These are phyloP conservation scores for Starmerella ratchasimensis DNA, from an alignment of 805 yeast species.

Conservation along the genomic window DNA sequence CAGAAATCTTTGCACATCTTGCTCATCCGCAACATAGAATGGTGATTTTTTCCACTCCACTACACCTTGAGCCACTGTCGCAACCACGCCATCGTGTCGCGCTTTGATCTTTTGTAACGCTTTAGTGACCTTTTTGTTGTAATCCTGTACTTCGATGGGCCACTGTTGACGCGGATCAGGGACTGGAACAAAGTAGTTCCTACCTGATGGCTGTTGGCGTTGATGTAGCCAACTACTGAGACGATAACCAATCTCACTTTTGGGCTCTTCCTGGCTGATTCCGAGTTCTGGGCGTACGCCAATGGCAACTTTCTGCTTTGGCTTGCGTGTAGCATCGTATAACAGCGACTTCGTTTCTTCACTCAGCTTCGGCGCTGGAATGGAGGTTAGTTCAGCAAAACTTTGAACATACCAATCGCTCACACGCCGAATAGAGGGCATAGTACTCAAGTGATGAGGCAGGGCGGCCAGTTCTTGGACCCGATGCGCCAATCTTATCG, in stretches of 20 bases:
- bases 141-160: slow-evolving; percentile 62
- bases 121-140: slow-evolving; percentile 53
- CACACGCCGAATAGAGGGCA: slow-evolving; percentile 65
- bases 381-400: slow-evolving; percentile 57
- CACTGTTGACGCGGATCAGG: slow-evolving; percentile 38
- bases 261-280: slow-evolving; percentile 23
- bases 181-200: slow-evolving; percentile 40
- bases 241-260: neutral
- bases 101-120: slow-evolving; percentile 57
- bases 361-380: slow-evolving; percentile 44
- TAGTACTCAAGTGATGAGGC: slow-evolving; percentile 57
- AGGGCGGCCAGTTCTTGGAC: slow-evolving; percentile 72
- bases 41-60: slow-evolving; percentile 66
- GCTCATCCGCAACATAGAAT: slow-evolving; percentile 40
- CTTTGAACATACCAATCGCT: slow-evolving; percentile 85
- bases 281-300: slow-evolving; percentile 22
- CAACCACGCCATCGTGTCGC: slow-evolving; percentile 84
- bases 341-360: slow-evolving; percentile 26
- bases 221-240: neutral
- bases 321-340: slow-evolving; percentile 18
- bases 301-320: slow-evolving; percentile 15
- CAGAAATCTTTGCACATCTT: slow-evolving; percentile 63
- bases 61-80: slow-evolving; percentile 85
- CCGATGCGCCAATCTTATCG: slow-evolving; percentile 72
- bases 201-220: slow-evolving; percentile 8